A percentile compares a stretch with the other conserved stretches of the same genome.
phyloP scores from a whole-genome alignment of 106 monocot species.

The Acorus calamus region DNA sequence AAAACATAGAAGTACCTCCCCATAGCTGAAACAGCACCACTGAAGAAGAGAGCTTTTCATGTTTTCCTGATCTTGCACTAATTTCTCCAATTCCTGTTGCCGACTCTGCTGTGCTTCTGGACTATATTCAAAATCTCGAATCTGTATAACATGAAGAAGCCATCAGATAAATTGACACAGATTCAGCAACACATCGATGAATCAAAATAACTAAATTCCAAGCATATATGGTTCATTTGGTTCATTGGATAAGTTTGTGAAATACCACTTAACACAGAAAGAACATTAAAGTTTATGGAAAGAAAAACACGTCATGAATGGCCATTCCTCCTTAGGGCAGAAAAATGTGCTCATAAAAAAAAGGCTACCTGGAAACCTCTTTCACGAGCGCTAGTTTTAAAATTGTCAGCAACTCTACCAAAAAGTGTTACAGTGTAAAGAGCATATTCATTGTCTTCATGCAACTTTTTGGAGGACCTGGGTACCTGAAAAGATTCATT shows the following conservation, averaged over 20 bases:
- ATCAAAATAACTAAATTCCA: too few species aligned
- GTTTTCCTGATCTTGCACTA: conserved; percentile 71
- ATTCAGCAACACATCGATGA: too few species aligned
- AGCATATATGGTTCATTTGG: too few species aligned
- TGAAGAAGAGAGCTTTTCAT: conserved; percentile 76
- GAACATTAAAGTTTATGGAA: too few species aligned
- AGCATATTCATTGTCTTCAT: conserved; percentile 95
- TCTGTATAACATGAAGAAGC: conserved; percentile 22
- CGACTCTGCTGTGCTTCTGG: conserved; percentile 71
- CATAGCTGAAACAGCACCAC: conserved; percentile 96
- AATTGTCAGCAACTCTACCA: conserved; percentile 69
- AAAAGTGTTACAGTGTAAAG: conserved; percentile 92
- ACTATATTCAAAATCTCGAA: conserved; percentile 89
- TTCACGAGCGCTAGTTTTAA: conserved; percentile 71
- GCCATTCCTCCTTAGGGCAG: too few species aligned
- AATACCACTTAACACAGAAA: too few species aligned
- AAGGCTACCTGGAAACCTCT: conserved; percentile 85
- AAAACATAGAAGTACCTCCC: conserved; percentile 44
- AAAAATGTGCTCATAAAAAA: background rate
- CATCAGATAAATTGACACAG: too few species aligned
- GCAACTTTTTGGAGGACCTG: conserved; percentile 76
- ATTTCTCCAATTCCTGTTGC: conserved; percentile 76
- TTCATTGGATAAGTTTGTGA: too few species aligned
- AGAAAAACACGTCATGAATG: too few species aligned
- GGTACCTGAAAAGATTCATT: conserved; percentile 45